These are phyloP conservation scores for Geotrichum fermentans DNA, from an alignment of 1,139 yeast species.

Conservation along the genomic window DNA sequence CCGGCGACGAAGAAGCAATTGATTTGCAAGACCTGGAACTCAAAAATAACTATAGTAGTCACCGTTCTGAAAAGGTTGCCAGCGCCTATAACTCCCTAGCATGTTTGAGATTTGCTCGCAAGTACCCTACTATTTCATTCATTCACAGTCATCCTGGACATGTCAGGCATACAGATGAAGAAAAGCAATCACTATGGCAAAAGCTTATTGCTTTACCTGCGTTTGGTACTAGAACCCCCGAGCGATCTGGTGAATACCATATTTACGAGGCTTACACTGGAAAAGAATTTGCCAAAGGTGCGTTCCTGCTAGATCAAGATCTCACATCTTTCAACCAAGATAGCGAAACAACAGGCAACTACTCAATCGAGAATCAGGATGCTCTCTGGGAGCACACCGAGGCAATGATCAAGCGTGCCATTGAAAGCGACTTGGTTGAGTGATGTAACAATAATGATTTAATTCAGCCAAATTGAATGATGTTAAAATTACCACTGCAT, in stretches of 20 bases:
- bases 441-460: neutral
- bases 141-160: conserved; percentile 33
- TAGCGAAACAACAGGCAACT: conserved; percentile 20
- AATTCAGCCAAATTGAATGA: neutral
- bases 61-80: neutral
- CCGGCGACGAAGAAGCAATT: conserved; percentile 28
- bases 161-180: conserved; percentile 27
- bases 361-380: conserved; percentile 26
- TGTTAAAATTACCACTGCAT: neutral
- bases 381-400: conserved; percentile 31
- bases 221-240: conserved; percentile 21
- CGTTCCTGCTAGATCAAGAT: conserved; percentile 24
- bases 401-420: conserved; percentile 23
- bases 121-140: conserved; percentile 31
- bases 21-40: conserved; percentile 29
- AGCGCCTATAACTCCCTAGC: conserved; percentile 28
- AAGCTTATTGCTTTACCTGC: conserved; percentile 15
- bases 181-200: conserved; percentile 27
- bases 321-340: conserved; percentile 21
- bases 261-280: conserved; percentile 26
- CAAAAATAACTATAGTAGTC: conserved; percentile 24
- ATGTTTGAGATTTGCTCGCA: conserved; percentile 26
- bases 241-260: conserved; percentile 27
- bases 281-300: conserved; percentile 27
- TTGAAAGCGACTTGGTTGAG: conserved; percentile 3